Evolutionary conservation across 257 asterid species (phyloP).

Genomic region (Nicotiana obtusifolia): DNA sequence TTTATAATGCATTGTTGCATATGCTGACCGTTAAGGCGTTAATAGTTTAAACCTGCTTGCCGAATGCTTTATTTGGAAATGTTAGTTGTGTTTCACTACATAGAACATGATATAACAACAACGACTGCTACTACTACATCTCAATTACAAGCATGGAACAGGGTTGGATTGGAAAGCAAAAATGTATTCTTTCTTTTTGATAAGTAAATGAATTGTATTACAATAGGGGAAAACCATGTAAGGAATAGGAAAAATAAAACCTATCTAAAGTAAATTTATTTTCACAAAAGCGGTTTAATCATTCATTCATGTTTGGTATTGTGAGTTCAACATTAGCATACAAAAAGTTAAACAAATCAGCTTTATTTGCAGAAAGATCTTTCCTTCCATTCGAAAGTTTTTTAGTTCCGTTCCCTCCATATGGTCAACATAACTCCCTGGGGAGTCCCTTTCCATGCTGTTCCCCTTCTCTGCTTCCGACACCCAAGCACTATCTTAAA

Average conservation of each 20-base stretch:
- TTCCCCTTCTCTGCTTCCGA: background rate
- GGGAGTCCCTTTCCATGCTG: background rate
- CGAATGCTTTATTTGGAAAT: background rate
- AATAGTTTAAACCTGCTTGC: background rate
- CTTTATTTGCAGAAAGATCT: background rate
- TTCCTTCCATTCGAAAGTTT: background rate
- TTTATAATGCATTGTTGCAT: background rate
- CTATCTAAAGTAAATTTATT: background rate
- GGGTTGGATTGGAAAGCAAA: background rate
- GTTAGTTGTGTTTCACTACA: background rate
- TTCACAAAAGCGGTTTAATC: background rate
- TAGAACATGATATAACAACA: background rate
- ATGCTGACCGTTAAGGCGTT: background rate
- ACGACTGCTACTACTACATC: background rate
- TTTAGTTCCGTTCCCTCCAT: background rate
- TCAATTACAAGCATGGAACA: background rate
- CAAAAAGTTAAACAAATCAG: background rate
- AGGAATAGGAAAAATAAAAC: background rate
- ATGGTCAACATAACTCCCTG: background rate
- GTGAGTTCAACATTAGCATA: background rate
- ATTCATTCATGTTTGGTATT: background rate
- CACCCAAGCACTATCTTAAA: background rate
- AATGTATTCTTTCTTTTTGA: background rate
- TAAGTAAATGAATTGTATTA: background rate
- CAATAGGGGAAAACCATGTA: background rate